phyloP scores from a whole-genome alignment of 805 yeast genomes.

The Saccharomycopsis synnaedendra region DNA sequence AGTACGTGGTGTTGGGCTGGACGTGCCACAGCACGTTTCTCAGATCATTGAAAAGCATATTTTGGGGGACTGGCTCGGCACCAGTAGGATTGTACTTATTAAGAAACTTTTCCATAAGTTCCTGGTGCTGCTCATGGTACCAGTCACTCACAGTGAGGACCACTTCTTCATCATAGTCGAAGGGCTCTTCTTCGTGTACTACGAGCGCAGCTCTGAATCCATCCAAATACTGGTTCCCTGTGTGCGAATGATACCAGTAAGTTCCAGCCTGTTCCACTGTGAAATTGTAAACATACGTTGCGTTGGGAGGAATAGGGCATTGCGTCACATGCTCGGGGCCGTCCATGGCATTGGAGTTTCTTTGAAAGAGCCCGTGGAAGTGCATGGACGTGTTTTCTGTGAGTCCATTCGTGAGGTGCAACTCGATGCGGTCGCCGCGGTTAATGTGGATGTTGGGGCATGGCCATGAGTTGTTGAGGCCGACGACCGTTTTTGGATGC shows the following conservation, averaged over 20 bases:
- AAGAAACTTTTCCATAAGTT: conserved; percentile 36
- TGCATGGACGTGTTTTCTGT: conserved; percentile 51
- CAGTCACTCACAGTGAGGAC: conserved; percentile 48
- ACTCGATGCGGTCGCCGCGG: conserved; percentile 49
- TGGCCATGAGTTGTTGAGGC: conserved; percentile 67
- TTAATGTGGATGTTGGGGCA: conserved; percentile 54
- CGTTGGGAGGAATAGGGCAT: conserved; percentile 66
- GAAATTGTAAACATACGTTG: conserved; percentile 57
- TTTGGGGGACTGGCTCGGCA: conserved; percentile 72
- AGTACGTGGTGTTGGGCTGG: conserved; percentile 49
- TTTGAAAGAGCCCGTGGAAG: conserved; percentile 70
- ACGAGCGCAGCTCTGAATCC: conserved; percentile 63
- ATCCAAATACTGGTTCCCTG: conserved; percentile 69
- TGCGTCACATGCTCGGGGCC: conserved; percentile 76
- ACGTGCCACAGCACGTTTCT: conserved; percentile 44
- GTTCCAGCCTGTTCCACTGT: conserved; percentile 63
- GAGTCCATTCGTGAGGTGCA: conserved; percentile 55
- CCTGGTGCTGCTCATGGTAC: conserved; percentile 45
- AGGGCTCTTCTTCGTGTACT: conserved; percentile 41
- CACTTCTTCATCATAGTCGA: conserved; percentile 52
- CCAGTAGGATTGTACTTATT: conserved; percentile 72
- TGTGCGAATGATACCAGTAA: conserved; percentile 80
- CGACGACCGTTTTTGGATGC: conserved; percentile 43
- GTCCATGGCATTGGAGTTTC: conserved; percentile 55
- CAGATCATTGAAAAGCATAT: conserved; percentile 53